These are phyloP conservation scores for Noccaea bulbosa DNA, from an alignment of 345 rosid genomes.

Conservation along the genomic window DNA sequence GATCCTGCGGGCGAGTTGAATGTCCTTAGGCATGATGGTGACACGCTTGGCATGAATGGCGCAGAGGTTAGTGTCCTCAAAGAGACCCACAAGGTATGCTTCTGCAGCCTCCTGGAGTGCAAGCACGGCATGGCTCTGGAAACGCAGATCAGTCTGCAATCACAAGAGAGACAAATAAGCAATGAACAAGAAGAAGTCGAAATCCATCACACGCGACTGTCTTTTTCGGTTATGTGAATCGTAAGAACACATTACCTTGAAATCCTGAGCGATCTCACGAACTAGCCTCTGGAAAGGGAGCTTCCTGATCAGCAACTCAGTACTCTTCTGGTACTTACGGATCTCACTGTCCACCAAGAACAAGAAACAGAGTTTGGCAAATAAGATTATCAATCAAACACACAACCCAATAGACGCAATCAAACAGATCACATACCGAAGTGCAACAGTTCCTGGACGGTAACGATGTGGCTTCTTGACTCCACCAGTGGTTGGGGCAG, in stretches of 20 bases:
- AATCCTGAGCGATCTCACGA: constrained; percentile 4
- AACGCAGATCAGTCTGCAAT: constrained; percentile 76
- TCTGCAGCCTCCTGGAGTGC: constrained; percentile 97
- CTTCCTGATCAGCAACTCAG: constrained; percentile 72
- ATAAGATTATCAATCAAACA: no score
- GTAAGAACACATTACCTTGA: constrained; percentile 7
- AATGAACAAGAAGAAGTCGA: not conserved
- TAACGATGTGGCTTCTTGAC: constrained; percentile 14
- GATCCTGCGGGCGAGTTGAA: constrained; percentile 86
- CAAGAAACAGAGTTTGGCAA: not conserved
- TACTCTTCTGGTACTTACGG: constrained; percentile 16
- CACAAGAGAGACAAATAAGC: not conserved
- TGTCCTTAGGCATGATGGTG: constrained; percentile 93
- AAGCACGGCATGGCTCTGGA: constrained; percentile 90
- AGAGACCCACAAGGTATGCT: constrained; percentile 86
- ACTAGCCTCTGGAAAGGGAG: constrained; percentile 10
- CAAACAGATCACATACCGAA: constrained; percentile 53
- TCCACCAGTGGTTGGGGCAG: constrained; percentile 67
- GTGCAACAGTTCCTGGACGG: constrained; percentile 33
- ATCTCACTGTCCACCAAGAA: not conserved
- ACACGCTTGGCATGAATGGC: constrained; percentile 97
- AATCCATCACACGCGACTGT: not conserved
- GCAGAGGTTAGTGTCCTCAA: constrained; percentile 89
- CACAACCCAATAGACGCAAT: not conserved
- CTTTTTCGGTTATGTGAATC: no score